Conservation (phyloP, 225 moss, liverwort and hornwort species). For the Ulota crispa region DNA sequence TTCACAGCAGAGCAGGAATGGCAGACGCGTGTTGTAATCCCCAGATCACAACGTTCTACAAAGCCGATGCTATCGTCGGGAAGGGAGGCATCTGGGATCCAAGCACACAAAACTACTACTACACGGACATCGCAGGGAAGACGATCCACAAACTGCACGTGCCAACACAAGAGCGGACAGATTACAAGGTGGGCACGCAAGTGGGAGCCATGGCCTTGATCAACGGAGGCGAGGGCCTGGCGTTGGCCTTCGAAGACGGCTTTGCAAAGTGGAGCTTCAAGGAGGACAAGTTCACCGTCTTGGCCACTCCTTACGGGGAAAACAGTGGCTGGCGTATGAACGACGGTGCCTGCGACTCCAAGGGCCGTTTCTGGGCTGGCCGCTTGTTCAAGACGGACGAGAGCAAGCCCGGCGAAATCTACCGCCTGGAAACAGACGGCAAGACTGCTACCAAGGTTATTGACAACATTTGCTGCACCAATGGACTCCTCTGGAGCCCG, state of each 20-base stretch:
- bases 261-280: conserved; percentile 75
- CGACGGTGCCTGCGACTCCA: conserved; percentile 84
- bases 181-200: conserved; percentile 55
- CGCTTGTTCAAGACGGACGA: conserved; percentile 75
- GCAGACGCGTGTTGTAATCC: conserved; percentile 8
- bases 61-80: conserved; percentile 56
- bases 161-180: conserved; percentile 35
- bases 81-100: conserved; percentile 95
- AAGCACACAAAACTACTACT: conserved; percentile 53
- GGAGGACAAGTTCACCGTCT: conserved; percentile 58
- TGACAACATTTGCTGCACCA: conserved; percentile 80
- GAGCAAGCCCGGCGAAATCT: conserved; percentile 75
- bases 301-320: conserved; percentile 67
- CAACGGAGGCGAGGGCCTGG: conserved; percentile 59
- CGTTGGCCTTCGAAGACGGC: conserved; percentile 78
- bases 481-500: conserved; percentile 85
- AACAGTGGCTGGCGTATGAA: conserved; percentile 90
- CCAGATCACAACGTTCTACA: conserved; percentile 37
- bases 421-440: conserved; percentile 78
- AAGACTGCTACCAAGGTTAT: conserved; percentile 72
- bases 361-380: conserved; percentile 88
- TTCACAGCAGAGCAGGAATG: conserved; percentile 8
- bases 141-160: conserved; percentile 43
- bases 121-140: conserved; percentile 54
- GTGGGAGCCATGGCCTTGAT: conserved; percentile 84